These are phyloP conservation scores for Pholiota molesta DNA, from an alignment of 768 basidiomycete species.

Conservation along the genomic window DNA sequence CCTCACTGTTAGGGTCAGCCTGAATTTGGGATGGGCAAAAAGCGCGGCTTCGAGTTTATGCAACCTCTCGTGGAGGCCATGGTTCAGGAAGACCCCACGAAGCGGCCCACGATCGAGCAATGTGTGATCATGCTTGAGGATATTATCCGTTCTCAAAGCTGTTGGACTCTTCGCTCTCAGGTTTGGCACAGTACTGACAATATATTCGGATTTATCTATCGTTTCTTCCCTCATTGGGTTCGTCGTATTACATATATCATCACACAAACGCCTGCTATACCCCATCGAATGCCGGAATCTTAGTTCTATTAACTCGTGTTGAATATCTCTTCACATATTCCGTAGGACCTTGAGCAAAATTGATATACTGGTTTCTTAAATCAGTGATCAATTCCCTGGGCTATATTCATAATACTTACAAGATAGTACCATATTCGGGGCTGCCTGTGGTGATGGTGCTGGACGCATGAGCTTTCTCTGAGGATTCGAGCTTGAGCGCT, in stretches of 20 bases:
- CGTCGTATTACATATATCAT: conserved; percentile 14
- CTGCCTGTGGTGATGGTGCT: too few relatives aligned
- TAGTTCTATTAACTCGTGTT: too few relatives aligned
- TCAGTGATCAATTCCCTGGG: too few relatives aligned
- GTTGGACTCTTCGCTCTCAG: conserved; percentile 17
- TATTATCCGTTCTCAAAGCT: conserved; percentile 10
- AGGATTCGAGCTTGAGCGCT: too few relatives aligned
- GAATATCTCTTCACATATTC: too few relatives aligned
- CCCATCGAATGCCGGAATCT: background rate
- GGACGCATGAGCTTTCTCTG: too few relatives aligned
- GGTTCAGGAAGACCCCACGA: conserved; percentile 36
- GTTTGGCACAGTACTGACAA: conserved; percentile 7
- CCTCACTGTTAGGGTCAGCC: conserved; percentile 2
- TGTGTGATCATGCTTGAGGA: conserved; percentile 33
- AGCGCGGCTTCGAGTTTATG: conserved; percentile 32
- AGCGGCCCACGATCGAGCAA: conserved; percentile 40
- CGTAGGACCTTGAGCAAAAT: too few relatives aligned
- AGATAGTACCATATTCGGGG: too few relatives aligned
- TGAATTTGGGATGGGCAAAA: background rate
- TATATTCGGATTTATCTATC: conserved; percentile 13
- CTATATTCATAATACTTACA: too few relatives aligned
- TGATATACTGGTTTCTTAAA: too few relatives aligned
- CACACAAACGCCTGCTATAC: conserved; percentile 13
- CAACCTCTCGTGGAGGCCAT: conserved; percentile 35
- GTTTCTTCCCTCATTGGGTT: conserved; percentile 14